These are phyloP conservation scores for Rhododendron ovatum DNA, from an alignment of 148 eudicot genomes.

Conservation along the genomic window DNA sequence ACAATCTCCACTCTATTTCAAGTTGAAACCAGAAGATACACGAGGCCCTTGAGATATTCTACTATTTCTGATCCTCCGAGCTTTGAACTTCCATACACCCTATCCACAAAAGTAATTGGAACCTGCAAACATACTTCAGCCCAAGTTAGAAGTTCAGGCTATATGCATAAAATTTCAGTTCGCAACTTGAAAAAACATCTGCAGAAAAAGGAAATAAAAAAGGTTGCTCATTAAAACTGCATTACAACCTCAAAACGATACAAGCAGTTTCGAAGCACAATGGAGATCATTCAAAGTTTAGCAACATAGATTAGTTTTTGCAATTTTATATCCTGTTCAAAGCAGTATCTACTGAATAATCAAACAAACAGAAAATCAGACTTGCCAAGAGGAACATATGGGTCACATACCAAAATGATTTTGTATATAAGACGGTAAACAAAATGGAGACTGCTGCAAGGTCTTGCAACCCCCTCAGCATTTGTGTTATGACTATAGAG, in stretches of 20 bases:
- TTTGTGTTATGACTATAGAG: background rate
- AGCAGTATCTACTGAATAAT: background rate
- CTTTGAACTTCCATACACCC: conserved; percentile 96
- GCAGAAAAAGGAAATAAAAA: no score
- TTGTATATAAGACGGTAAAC: background rate
- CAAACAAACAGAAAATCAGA: background rate
- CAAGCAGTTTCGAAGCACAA: background rate
- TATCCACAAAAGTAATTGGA: conserved; percentile 90
- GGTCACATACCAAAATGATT: background rate
- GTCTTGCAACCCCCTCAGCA: background rate
- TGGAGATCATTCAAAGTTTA: background rate
- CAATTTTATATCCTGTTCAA: background rate
- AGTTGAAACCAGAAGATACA: conserved; percentile 77
- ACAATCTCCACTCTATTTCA: conserved; percentile 17
- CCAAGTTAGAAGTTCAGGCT: conserved; percentile 9
- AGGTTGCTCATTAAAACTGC: background rate
- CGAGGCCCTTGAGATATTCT: conserved; percentile 78
- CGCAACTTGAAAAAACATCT: background rate
- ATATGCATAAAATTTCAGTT: background rate
- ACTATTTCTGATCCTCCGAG: conserved; percentile 93
- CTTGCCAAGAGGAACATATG: no score
- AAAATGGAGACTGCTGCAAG: background rate
- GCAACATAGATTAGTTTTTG: background rate
- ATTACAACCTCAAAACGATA: background rate
- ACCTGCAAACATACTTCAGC: conserved; percentile 36